Base-by-base conservation (phyloP, 140 eudicot species). In the Anethum foeniculum region DNA sequence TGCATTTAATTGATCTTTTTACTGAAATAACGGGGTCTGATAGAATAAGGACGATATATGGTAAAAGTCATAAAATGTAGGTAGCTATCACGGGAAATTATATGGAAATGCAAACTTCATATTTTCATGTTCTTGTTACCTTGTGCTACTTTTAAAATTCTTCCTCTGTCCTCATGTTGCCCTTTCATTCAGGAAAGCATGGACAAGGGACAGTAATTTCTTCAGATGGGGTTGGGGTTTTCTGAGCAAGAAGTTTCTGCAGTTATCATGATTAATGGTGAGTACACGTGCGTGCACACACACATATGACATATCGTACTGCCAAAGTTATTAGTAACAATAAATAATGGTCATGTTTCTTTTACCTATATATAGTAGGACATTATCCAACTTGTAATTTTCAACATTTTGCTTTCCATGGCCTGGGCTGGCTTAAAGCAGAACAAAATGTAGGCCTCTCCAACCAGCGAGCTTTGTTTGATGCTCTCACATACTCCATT, bases 201-300 rank as follows among this genome's bases (percentile, higher is more conserved):
- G 97, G 93, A 94, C 85, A 94, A 90, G 91, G 89, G 96, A 74
- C 94, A 91, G 65, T 80, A 78, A 71, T 83, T 94, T 85, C 91
- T 91, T 78, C 93, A 90, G 78, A 87, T 94, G 85, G 98, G 98
- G 38, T 94, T 94, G 85, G 98, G 98, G 38, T 94, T 94, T 68
- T 48, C 93, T 4, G 98, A 94, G 80, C 84, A 90, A 41, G 90
- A 92, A 79, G 87, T 94, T 64, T 91, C 97, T 75, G 83, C 87
- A 79, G 96, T 91, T 79, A 85, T 94, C 83, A 97, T 89, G 69
- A 94, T 71, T 54, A 84, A 88, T 73, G 96, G 98, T 93, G 82
- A 93, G 93, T 78, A 72, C 49, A 0, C 2, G 49, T 2, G 15
- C n/a, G 38, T 79, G 83, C 51, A 46, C 51, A 46, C 51, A 46